Evolutionary conservation across 1,284 basidiomycete species (phyloP), one percentile per base, ranked within the genome.

Genomic region (Irpex rosettiformis): DNA sequence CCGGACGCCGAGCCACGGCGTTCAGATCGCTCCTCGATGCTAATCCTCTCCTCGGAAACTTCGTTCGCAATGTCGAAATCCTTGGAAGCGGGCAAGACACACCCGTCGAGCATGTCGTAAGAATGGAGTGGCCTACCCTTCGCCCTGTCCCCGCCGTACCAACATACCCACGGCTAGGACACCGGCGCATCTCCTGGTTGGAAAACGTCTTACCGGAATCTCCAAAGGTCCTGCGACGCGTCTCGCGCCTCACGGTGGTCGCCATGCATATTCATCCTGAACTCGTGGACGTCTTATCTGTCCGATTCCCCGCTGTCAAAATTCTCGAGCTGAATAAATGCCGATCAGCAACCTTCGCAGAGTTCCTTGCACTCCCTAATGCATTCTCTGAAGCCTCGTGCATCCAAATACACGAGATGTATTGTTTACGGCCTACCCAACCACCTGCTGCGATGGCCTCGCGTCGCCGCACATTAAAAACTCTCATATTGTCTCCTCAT

Each of bases 51-150:
- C 55, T 68, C 25, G 56, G 59, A n/a, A 25, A 45, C 0, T 58
- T 60, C 37, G 58, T 68, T 40, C 63, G 57, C 3, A 60, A 66
- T 11, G n/a, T 69, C 13, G 64, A 67, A 30, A 55, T 69, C 11
- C 58, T 55, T 40, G 68, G 65, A 3, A 60, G 52, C 18, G 55
- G 33, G 21, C 28, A 49, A 22, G 37, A 47, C 16, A 29, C 54
- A 8, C 48, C 45, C 58, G 43, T 63, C 33, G 49, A 52, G 11
- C 57, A 29, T 24, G 57, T 53, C 21, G 54, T 58, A 22, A 55
- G 51, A 18, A 57, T 51, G 16, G 16, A 52, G 2, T 69, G 67
- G 67, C 67, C 67, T 18, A 66, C 65, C 11, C 56, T 66, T 11
- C 47, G 57, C 3, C 45, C 57, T 29, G 57, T 7, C 21, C 18